Evolutionary conservation across 2,329 filamentous ascomycete genomes (phyloP), one percentile per base, ranked within the genome.

Genomic region (Periconia macrospinosa): DNA sequence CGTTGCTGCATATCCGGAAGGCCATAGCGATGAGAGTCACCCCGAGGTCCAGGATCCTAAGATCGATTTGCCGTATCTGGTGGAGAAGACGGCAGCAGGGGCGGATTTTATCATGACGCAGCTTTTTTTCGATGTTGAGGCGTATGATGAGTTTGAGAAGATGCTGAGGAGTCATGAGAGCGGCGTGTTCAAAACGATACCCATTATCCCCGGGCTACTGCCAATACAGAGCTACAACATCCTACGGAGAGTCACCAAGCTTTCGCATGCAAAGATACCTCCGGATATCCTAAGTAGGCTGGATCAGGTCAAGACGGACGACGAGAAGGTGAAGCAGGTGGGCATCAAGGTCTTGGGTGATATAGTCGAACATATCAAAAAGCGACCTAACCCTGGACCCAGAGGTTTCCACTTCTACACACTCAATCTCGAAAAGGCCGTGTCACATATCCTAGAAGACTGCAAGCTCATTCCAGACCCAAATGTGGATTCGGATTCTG

Each of bases 101-200:
- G 94, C 92, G 47, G 92, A 97, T 76, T 99, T 99, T 70, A 89
- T 99, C 75, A 96, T 99, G 91, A 97, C 94, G 1, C 94, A 99
- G 74, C 82, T 99, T 9, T 97, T 97, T 75, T 99, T 96, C 74
- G 92, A 97, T 69, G 83, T 92, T 20, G 81, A 89, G 3, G 90
- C 90, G 17, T 99, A 95, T 70, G 83, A 87, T 51, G 79, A 79
- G 33, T 97, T 95, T 68, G 93, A 97, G 76, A 82, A 79, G 59
- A 84, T 81, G 47, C 74, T 99, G 61, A 81, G 92, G 55, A 84
- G 87, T 49, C 91, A 99, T 67, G 85, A 90, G 45, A 95, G 90
- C 67, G 91, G 91, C 3, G 83, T 84, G 2, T 97, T 99, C 77
- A 90, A 90, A 75, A 85, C 84, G 2, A 89, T 97, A 20, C 89